Base-by-base conservation (phyloP, 257 asterid species). In the Gentiana dahurica region DNA sequence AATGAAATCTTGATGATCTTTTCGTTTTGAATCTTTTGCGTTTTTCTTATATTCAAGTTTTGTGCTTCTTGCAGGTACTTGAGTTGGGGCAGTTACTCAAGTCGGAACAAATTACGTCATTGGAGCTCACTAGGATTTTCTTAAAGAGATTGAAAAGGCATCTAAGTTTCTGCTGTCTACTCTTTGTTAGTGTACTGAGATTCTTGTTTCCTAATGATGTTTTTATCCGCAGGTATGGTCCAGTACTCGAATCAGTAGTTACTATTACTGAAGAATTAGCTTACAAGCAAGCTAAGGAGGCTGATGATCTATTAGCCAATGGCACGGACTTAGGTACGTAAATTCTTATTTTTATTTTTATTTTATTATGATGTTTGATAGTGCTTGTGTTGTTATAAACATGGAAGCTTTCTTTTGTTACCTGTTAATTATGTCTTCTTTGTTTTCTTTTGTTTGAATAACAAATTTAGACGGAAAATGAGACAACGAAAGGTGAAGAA, bases 231-330 rank as follows among this genome's bases (percentile, higher is more conserved):
- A 91, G 98, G 79, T 91, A 79, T 39, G 81, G 89, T 49, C 98
- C 88, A 32, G 64, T 85, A 48, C 95, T 91, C 9, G 95, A 87
- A 69, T 79, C 94, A 46, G 94, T 91, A 24, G 66, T 91, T 58
- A 83, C 94, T 15, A 63, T 85, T 53, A 91, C 98, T 5, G 96
- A 91, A 77, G 98, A 91, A 66, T 70, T 91, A 65, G 98, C 98
- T 15, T 78, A 70, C 69, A 60, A 75, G 68, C 97, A 91, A 63
- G 95, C 98, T 44, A 81, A 74, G 69, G 74, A 41, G 56, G 97
- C 98, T 24, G 98, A 87, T 64, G 64, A 80, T 48, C 69, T 83
- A 72, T 85, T 91, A 55, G 74, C 88, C 47, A 60, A 73, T 63
- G 94, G 93, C 68, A 53, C 49, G 46, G 76, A 83, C 69, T 77